These are phyloP conservation scores for Penicillium sp. DNA, from an alignment of 2,329 filamentous ascomycete genomes.

Conservation along the genomic window DNA sequence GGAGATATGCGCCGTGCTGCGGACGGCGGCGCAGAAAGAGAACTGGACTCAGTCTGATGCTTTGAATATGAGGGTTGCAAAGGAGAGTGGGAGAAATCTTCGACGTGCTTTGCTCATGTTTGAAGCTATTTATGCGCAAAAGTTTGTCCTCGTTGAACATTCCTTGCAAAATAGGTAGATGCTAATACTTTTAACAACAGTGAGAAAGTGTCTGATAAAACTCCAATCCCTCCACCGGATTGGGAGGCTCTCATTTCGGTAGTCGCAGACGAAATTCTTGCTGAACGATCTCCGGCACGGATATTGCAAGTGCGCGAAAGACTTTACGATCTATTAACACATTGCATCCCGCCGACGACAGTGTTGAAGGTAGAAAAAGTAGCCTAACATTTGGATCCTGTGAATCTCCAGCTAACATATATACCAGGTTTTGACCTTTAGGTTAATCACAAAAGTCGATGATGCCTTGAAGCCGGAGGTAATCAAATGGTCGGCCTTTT, in stretches of 20 bases:
- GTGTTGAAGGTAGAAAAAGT: conserved; percentile 66
- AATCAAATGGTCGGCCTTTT: conserved; percentile 94
- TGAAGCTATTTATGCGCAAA: conserved; percentile 94
- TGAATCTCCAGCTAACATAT: background rate
- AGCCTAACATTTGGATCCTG: background rate
- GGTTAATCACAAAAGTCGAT: conserved; percentile 80
- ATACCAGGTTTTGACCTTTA: conserved; percentile 77
- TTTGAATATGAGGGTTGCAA: conserved; percentile 79
- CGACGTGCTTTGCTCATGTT: conserved; percentile 91
- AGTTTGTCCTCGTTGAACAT: conserved; percentile 56
- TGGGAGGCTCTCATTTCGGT: conserved; percentile 91
- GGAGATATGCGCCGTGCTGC: conserved; percentile 77
- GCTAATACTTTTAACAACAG: conserved; percentile 43
- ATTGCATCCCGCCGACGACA: conserved; percentile 93
- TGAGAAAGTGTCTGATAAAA: conserved; percentile 83
- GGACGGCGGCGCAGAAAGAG: conserved; percentile 69
- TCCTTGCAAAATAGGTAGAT: background rate
- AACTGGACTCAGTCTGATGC: conserved; percentile 72
- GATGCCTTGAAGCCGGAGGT: conserved; percentile 87
- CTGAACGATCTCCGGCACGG: conserved; percentile 83
- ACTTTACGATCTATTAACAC: conserved; percentile 93
- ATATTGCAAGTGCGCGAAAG: conserved; percentile 86
- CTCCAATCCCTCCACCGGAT: conserved; percentile 87
- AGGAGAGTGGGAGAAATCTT: conserved; percentile 85
- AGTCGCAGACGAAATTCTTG: conserved; percentile 89